Evolutionary conservation across 371 early-diverging fungal genomes (phyloP).

Genomic region (Neoconidiobolus thromboides): DNA sequence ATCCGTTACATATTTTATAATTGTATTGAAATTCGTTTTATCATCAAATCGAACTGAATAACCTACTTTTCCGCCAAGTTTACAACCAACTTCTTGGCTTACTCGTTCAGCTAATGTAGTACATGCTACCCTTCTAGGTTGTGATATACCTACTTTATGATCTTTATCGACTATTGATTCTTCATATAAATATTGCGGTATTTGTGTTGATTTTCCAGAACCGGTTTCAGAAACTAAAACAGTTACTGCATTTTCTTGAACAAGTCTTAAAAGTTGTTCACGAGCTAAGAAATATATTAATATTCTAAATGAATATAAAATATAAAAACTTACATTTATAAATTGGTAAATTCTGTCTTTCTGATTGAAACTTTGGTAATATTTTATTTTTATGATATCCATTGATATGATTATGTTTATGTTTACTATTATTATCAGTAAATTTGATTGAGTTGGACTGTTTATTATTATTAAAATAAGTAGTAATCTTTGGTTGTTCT

Average conservation of each 20-base stretch:
- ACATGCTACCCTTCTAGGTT: conserved; percentile 97
- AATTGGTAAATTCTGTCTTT: not conserved
- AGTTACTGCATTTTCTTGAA: conserved; percentile 58
- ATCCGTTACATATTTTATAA: conserved; percentile 94
- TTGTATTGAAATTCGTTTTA: conserved; percentile 55
- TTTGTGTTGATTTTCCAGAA: conserved; percentile 95
- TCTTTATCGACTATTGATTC: conserved; percentile 33
- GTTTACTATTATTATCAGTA: no score
- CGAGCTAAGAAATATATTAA: not conserved
- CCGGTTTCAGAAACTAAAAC: conserved; percentile 97
- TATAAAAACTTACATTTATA: not conserved
- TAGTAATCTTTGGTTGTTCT: no score
- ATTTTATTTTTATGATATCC: no score
- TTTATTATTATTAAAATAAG: no score
- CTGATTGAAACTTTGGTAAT: no score
- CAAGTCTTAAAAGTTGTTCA: conserved; percentile 65
- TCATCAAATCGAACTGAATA: conserved; percentile 96
- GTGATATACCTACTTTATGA: conserved; percentile 79
- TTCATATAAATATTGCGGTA: conserved; percentile 77
- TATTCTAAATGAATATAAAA: not conserved
- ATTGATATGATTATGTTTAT: no score
- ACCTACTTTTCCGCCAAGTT: conserved; percentile 57
- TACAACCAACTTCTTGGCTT: conserved; percentile 65
- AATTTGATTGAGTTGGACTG: no score
- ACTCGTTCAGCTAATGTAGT: conserved; percentile 88